phyloP scores from a whole-genome alignment of 1,139 yeast species.

The Zygoascus sp. region DNA sequence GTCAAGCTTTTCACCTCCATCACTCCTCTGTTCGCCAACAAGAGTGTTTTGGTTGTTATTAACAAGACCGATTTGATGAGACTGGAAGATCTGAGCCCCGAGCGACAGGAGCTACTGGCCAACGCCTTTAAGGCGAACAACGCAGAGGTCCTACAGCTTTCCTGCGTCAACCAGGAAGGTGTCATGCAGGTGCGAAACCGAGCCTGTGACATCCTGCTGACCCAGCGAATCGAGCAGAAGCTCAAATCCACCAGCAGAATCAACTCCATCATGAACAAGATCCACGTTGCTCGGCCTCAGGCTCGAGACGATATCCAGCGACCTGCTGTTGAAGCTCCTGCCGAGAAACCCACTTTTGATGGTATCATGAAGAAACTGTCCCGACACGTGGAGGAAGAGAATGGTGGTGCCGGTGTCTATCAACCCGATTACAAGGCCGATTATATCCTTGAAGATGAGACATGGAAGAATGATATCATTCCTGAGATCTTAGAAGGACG shows the following conservation, averaged over 20 bases:
- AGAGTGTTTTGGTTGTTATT: constrained; percentile 90
- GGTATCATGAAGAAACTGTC: constrained; percentile 44
- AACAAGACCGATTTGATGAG: constrained; percentile 89
- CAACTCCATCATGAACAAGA: constrained; percentile 83
- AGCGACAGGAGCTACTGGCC: constrained; percentile 66
- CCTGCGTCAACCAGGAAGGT: constrained; percentile 92
- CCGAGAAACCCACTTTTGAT: constrained; percentile 7
- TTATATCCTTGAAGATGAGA: constrained; percentile 87
- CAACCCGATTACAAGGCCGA: constrained; percentile 90
- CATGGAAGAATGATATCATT: constrained; percentile 96
- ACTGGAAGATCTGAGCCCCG: constrained; percentile 76
- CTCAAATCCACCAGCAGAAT: constrained; percentile 91
- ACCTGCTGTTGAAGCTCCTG: constrained; percentile 42
- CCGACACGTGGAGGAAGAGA: constrained; percentile 84
- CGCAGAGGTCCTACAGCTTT: constrained; percentile 87
- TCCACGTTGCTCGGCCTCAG: constrained; percentile 89
- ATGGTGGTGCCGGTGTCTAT: constrained; percentile 98
- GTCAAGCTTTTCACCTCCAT: constrained; percentile 94
- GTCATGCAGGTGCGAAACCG: constrained; percentile 94
- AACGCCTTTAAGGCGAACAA: constrained; percentile 19
- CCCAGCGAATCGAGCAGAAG: constrained; percentile 95
- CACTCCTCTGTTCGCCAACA: constrained; percentile 94
- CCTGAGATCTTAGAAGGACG: constrained; percentile 96
- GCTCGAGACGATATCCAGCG: constrained; percentile 79
- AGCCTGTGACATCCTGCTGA: constrained; percentile 93